A percentile compares a stretch with the other conserved stretches of the same genome.
Evolutionary conservation across 202 grass and related monocot genomes (phyloP).

Genomic region (Schoenoplectus tabernaemontani): DNA sequence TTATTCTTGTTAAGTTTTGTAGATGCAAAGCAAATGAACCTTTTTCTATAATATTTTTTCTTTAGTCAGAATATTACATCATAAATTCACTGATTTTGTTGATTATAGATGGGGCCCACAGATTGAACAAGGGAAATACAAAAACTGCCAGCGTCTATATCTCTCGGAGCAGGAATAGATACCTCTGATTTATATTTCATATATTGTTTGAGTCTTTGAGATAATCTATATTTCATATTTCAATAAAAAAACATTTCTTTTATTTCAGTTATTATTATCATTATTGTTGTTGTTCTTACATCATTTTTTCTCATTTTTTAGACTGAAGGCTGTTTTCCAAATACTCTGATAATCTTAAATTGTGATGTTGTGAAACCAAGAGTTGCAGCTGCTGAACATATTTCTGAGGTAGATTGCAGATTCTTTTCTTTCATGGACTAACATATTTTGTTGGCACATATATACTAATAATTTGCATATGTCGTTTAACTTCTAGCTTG

Average conservation of each 20-base stretch:
- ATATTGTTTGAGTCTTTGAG: too few species aligned
- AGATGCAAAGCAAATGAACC: background rate
- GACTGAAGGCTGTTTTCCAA: conserved; percentile 83
- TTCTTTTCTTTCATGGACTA: background rate
- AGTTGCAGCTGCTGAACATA: conserved; percentile 86
- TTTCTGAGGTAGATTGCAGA: conserved; percentile 53
- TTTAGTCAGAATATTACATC: background rate
- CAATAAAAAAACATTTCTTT: background rate
- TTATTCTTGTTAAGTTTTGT: background rate
- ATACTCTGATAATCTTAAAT: conserved; percentile 85
- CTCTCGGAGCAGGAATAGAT: conserved; percentile 67
- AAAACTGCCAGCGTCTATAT: conserved; percentile 80
- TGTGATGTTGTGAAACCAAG: conserved; percentile 85
- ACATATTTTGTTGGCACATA: background rate
- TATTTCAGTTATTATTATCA: background rate
- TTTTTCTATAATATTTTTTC: background rate
- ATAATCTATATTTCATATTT: background rate
- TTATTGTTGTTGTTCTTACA: background rate
- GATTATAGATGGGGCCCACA: conserved; percentile 71
- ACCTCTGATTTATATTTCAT: background rate
- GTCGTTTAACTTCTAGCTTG: conserved; percentile 6
- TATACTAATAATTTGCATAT: background rate
- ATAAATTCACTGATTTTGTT: conserved; percentile 15
- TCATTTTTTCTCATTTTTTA: conserved; percentile 13
- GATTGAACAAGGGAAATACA: conserved; percentile 67